phyloP scores from a whole-genome alignment of 2,329 filamentous ascomycete genomes.

The Fusarium tricinctum region DNA sequence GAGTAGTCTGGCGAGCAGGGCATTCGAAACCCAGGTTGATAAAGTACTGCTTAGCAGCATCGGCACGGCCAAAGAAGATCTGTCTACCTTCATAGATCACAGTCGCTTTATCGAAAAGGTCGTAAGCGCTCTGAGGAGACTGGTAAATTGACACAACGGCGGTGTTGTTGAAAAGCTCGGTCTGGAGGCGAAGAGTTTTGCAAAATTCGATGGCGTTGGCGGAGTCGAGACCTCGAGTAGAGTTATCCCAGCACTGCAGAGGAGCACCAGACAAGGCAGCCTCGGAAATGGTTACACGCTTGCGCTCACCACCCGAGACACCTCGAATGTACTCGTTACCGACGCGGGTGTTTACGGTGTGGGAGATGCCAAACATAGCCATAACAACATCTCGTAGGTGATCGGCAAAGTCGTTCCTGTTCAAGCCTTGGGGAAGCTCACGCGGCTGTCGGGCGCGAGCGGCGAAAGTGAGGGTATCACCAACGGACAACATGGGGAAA shows the following conservation, averaged over 20 bases:
- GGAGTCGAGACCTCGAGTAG: conserved; percentile 79
- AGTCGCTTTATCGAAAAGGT: conserved; percentile 71
- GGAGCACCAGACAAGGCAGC: conserved; percentile 71
- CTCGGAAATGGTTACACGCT: conserved; percentile 75
- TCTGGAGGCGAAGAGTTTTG: conserved; percentile 76
- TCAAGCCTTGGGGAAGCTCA: conserved; percentile 70
- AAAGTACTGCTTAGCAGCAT: conserved; percentile 75
- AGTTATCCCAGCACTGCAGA: conserved; percentile 79
- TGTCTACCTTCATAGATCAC: conserved; percentile 73
- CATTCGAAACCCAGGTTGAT: conserved; percentile 76
- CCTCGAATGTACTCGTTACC: conserved; percentile 82
- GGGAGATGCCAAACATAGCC: conserved; percentile 81
- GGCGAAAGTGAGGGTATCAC: conserved; percentile 84
- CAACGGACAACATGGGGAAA: conserved; percentile 82
- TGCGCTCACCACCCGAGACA: conserved; percentile 80
- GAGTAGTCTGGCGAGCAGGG: conserved; percentile 75
- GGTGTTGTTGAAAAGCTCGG: conserved; percentile 75
- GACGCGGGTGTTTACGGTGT: conserved; percentile 79
- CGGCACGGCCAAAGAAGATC: conserved; percentile 73
- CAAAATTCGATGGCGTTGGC: conserved; percentile 83
- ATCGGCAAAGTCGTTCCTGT: conserved; percentile 67
- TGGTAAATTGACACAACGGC: conserved; percentile 82
- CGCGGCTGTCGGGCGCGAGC: conserved; percentile 77
- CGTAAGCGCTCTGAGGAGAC: conserved; percentile 74
- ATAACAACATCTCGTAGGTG: conserved; percentile 80